These are phyloP conservation scores for Aspergillus pseudoviridinutans DNA, from an alignment of 2,329 filamentous ascomycete genomes.

Conservation along the genomic window DNA sequence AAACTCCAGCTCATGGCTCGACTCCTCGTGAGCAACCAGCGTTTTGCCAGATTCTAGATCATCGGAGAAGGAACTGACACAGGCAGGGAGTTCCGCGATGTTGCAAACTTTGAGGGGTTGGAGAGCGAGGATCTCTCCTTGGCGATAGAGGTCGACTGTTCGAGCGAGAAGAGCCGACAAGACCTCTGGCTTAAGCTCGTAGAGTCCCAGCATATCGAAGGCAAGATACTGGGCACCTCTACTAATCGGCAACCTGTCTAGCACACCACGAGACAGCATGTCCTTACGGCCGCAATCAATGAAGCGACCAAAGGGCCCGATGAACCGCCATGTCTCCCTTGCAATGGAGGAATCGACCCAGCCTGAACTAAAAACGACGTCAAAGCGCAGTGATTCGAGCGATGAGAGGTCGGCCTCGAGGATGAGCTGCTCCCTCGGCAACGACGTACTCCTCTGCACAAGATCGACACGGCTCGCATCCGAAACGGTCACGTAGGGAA, in stretches of 20 bases:
- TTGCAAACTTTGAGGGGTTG: not conserved
- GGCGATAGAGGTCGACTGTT: not conserved
- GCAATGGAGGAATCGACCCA: not conserved
- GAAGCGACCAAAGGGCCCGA: not conserved
- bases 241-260: not conserved
- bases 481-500: not conserved
- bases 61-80: not conserved
- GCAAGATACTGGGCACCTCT: not conserved
- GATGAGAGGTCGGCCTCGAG: not conserved
- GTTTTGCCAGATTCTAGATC: not conserved
- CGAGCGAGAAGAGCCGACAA: not conserved
- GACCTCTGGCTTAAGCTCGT: not conserved
- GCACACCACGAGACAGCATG: not conserved
- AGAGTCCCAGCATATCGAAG: not conserved
- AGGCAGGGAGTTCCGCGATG: not conserved
- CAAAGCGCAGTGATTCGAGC: not conserved
- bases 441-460: no score
- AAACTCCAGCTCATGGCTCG: not conserved
- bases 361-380: not conserved
- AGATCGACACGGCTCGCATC: no score
- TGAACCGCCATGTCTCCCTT: not conserved
- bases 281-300: not conserved
- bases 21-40: not conserved
- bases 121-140: not conserved
- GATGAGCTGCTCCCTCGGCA: no score